Evolutionary conservation across 2,329 filamentous ascomycete genomes (phyloP), one percentile per base, ranked within the genome.

Genomic region (Endothia cerciana): DNA sequence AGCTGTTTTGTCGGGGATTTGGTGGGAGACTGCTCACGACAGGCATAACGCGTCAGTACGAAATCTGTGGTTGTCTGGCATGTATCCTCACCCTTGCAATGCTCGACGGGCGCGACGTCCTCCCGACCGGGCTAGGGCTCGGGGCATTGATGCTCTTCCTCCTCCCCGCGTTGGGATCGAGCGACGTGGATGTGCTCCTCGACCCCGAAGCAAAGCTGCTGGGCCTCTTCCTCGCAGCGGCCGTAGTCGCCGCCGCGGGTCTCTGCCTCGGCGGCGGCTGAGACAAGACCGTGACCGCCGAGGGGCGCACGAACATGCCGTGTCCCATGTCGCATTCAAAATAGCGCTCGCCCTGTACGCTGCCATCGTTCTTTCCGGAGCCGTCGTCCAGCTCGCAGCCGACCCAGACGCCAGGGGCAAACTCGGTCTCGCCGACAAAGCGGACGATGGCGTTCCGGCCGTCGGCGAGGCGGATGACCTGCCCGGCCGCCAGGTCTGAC

Each of bases 291-390:
- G 83, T 85, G 60, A 95, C 82, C 65, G 89, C 89, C 63, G 85
- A 80, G 38, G 92, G 89, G 69, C 92, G 87, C 64, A 97, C 86
- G 73, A 99, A 98, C 87, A 99, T 95, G 74, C 89, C 89, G 70
- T 83, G 82, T 49, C 83, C 92, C 87, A 85, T 89, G 78, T 75
- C 85, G 79, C 94, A 98, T 60, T 94, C 88, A 72, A 97, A 98
- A 76, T 98, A 98, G 25, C 92, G 84, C 74, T 92, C 87, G 68
- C 93, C 94, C 77, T 94, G 87, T 57, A 98, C 92, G 64, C 91
- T 90, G 70, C 94, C 94, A 83, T 98, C 93, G 73, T 98, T 98
- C 82, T 98, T 98, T 40, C 95, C 94, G 25, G 85, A 87, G 62
- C 89, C 83, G 57, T 92, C 90, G 62, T 93, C 88, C 65, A 98